Percentiles rank a stretch among this genome's conserved stretches.
Conservation (phyloP, 306 rosid species). For the Quercus alba region DNA sequence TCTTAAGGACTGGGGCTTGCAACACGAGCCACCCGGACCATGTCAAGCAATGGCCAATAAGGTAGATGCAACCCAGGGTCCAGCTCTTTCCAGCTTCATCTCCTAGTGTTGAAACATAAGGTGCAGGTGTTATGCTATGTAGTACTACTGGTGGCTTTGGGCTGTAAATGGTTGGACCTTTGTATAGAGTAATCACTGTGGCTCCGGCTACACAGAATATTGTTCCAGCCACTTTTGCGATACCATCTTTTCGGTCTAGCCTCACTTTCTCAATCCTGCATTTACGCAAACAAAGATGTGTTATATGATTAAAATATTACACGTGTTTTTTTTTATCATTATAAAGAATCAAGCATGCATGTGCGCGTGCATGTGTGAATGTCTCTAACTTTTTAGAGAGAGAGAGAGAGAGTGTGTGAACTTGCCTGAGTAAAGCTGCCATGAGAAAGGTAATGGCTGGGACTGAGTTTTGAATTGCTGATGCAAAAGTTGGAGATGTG, state of each 20-base stretch:
- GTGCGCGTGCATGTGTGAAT: neutral
- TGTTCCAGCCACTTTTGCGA: constrained; percentile 77
- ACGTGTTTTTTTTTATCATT: neutral
- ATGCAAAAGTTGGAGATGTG: constrained; percentile 96
- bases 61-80: constrained; percentile 87
- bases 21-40: constrained; percentile 98
- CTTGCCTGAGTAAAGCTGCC: constrained; percentile 83
- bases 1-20: constrained; percentile 88
- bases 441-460: constrained; percentile 97
- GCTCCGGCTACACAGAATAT: constrained; percentile 89
- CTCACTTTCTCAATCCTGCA: constrained; percentile 77
- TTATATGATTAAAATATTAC: neutral
- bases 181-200: constrained; percentile 82
- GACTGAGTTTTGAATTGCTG: constrained; percentile 94
- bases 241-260: constrained; percentile 75
- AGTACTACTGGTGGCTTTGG: constrained; percentile 43
- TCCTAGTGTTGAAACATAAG: constrained; percentile 45
- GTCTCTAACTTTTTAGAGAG: neutral
- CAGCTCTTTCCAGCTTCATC: constrained; percentile 83
- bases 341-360: neutral
- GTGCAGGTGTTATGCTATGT: constrained; percentile 17
- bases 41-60: constrained; percentile 86
- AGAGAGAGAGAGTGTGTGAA: too few species aligned
- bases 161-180: constrained; percentile 87
- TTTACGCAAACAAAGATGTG: too few species aligned